Base-by-base conservation (phyloP, 2,329 filamentous ascomycete genomes). In the Dactylonectria estremocensis region DNA sequence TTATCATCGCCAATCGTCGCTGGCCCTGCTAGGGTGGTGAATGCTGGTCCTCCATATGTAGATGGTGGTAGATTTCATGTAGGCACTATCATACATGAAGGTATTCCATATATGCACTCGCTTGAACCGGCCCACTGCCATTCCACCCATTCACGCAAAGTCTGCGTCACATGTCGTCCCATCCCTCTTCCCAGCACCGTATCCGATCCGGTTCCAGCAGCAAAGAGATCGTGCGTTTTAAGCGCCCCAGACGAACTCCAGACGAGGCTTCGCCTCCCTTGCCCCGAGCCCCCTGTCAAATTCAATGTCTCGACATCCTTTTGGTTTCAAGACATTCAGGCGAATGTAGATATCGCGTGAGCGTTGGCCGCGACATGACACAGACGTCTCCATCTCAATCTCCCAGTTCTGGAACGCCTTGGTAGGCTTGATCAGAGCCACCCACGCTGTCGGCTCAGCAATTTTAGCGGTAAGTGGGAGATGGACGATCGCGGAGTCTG, bases 281-380 rank as follows among this genome's bases (percentile, higher is more conserved):
- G 66, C 49, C 64, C 18, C 71, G 58, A 69, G 50, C 64, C 68
- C 52, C 14, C 20, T 16, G 55, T 18, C 24, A 7, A 31, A 49
- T 24, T n/a, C 31, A 8, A 16, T 14, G 11, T 24, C 5, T 20
- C 20, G 45, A 24, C 45, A 37, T 50, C 16, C 16, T 43, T 37
- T 37, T 4, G 5, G 37, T 43, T 43, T 43, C 37, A 43, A 43
- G 37, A n/a, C 14, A 16, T 16, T 14, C 5, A 43, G 37, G 14
- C 37, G 37, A 43, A 6, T 43, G 7, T 43, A 14, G 6, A 43
- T 16, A n/a, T 67, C 69, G 60, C 56, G 65, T 50, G 64, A 61
- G 68, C 45, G 49, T 13, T 22, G 28, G 18, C 49, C 61, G 14
- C 56, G 48, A 43, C 20, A 50, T 66, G 57, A 70, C 66, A 70